Conservation (phyloP, 1,139 yeast genomes). For the Barnettozyma hawaiiensis region DNA sequence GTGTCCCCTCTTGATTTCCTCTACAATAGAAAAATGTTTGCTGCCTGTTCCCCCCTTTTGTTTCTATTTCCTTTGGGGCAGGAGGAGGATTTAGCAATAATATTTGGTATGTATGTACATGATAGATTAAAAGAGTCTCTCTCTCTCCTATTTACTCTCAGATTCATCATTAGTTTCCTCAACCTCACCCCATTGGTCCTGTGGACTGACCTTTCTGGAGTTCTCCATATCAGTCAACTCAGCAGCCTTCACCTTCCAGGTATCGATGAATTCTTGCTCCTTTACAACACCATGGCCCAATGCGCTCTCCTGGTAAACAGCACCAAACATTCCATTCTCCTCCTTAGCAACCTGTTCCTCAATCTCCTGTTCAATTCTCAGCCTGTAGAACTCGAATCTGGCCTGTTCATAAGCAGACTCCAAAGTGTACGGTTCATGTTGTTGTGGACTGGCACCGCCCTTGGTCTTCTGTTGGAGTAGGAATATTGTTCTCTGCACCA, state of each 20-base stretch:
- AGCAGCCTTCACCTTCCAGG: slow-evolving; percentile 71
- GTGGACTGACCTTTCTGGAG: slow-evolving; percentile 35
- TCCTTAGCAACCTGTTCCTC: slow-evolving; percentile 71
- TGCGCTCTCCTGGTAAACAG: slow-evolving; percentile 56
- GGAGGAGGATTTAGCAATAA: no score
- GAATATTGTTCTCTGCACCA: slow-evolving; percentile 85
- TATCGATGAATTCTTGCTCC: slow-evolving; percentile 66
- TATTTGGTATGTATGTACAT: neutral
- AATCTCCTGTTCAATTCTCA: slow-evolving; percentile 80
- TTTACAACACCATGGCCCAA: slow-evolving; percentile 62
- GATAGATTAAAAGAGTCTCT: neutral
- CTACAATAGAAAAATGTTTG: no score
- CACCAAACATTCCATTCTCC: slow-evolving; percentile 83
- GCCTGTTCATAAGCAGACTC: slow-evolving; percentile 79
- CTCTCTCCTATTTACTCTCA: slow-evolving; percentile 1
- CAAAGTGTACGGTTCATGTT: slow-evolving; percentile 36
- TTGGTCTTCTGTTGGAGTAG: slow-evolving; percentile 38
- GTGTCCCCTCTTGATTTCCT: no score
- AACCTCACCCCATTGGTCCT: slow-evolving; percentile 31
- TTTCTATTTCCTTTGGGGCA: no score
- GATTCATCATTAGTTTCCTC: slow-evolving; percentile 8
- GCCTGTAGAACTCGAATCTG: slow-evolving; percentile 78
- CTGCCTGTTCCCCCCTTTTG: no score
- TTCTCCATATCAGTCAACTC: slow-evolving; percentile 38
- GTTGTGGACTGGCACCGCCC: no score